Base-by-base conservation (phyloP, 176 grass and related monocot genomes). In the Themeda triandra region DNA sequence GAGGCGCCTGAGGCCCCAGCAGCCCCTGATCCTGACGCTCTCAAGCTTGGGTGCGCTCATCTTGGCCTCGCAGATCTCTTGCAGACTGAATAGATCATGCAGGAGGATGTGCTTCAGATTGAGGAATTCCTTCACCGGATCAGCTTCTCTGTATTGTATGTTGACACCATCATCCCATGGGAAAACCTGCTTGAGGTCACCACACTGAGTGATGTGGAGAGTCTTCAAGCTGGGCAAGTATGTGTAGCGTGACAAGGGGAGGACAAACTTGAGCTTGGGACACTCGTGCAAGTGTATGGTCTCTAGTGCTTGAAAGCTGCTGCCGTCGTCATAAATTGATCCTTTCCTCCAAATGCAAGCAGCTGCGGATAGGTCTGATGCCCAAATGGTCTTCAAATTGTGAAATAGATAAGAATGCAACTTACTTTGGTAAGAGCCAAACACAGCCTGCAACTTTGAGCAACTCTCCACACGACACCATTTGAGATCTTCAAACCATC, bases 381-480 rank as follows among this genome's bases (percentile, higher is more conserved):
- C 77, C 77, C 77, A 67, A 14, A 80, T 66, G 8, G 19, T 36
- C 63, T 67, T 18, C 6, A 67, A 17, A 4, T 13, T 0, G 0
- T 4, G 0, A 27, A 8, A 28, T 28, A 2, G 2, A 12, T 14
- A 2, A 21, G 21, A 1, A 17, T 49, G 4, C 3, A 14, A 14
- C 37, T 39, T 46, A 46, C 44, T 46, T 46, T 46, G 46, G 14
- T 1, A 4, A 29, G 39, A 19, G 4, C 0, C 17, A 65, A 79
- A 80, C 10, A 80, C 19, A n/a, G 42, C 10, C 11, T 66, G 3
- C 17, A 68, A 48, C 10, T 33, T 63, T 2, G 63, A 17, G 62
- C 77, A 80, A 6, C 19, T 49, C 63, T 80, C 63, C 1, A 80
- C 77, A n/a, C 6, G 62, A 6, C 77, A 80, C 62, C 77, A 80